Percentiles rank a stretch among this genome's conserved stretches.
phyloP scores from a whole-genome alignment of 805 yeast species.

The Wickerhamomyces bovis region DNA sequence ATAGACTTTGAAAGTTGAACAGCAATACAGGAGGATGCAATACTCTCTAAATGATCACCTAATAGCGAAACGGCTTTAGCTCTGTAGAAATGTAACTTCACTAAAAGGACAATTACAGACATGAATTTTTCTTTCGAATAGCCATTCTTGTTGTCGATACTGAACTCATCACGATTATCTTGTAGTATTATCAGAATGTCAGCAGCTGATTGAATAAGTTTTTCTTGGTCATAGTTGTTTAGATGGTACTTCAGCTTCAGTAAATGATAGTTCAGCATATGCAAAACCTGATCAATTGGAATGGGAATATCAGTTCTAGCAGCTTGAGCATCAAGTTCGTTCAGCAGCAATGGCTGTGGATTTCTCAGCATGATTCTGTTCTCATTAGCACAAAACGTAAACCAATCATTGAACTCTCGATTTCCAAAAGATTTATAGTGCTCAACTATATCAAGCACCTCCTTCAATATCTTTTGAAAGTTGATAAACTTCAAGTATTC shows the following conservation, averaged over 20 bases:
- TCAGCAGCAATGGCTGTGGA: constrained; percentile 2
- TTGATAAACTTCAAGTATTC: constrained; percentile 17
- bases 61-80: constrained; percentile 12
- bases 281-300: constrained; percentile 3
- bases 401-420: constrained; percentile 13
- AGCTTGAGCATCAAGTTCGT: constrained; percentile 1
- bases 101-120: constrained; percentile 7
- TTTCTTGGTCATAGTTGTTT: constrained; percentile 9
- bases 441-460: constrained; percentile 8
- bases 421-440: constrained; percentile 6
- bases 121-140: constrained; percentile 8
- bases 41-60: constrained; percentile 21
- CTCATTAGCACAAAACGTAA: constrained; percentile 6
- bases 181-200: constrained; percentile 1
- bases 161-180: constrained; percentile 1
- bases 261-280: constrained; percentile 4
- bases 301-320: neutral
- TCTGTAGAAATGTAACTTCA: constrained; percentile 13
- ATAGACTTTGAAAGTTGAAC: constrained; percentile 49
- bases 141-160: constrained; percentile 10
- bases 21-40: constrained; percentile 39
- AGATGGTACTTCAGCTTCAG: constrained; percentile 14
- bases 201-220: constrained; percentile 6
- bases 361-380: constrained; percentile 11
- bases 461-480: constrained; percentile 11